Base-by-base conservation (phyloP, 2,329 filamentous ascomycete genomes). In the Karstenula rhodostoma region DNA sequence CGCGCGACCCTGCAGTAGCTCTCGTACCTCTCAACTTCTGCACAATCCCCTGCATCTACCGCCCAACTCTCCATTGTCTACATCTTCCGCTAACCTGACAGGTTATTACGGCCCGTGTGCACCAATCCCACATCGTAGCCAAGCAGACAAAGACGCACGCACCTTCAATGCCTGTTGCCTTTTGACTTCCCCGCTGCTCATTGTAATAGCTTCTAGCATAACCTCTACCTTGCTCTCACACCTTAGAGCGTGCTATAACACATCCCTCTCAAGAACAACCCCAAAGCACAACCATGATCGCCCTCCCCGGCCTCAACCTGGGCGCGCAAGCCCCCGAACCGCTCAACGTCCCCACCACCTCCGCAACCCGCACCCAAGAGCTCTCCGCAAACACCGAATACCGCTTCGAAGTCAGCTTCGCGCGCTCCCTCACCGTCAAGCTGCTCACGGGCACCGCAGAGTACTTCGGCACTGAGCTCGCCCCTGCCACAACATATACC, bases 401-500 rank as follows among this genome's bases (percentile, higher is more conserved):
- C 64, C 78, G 78, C 64, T 80, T 80, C 68, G 78, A 80, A 66
- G 76, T 77, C 58, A 58, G 69, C 56, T 79, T 78, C 70, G 60
- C 66, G 1, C 70, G 69, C 29, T 68, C 68, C 19, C 67, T 79
- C 35, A 72, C 70, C 13, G 71, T 84, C 67, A 79, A 93, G 81
- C 83, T 98, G 27, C 80, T 92, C 58, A 87, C 86, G 35, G 95
- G 95, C 62, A 93, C 90, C 1, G 95, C 94, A 51, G 95, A 99
- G 78, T 88, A 96, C 73, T 97, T 98, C 75, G 95, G 95, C 74
- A 94, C 94, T 57, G 95, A 99, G 80, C 90, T 99, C 46, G 93
- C 93, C 12, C 85, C 87, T 10, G 90, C 90, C 58, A 90, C 90
- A 54, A 85, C 87, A 10, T 98, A 98, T 81, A 89, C 85, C 33